Evolutionary conservation across 805 yeast genomes (phyloP).

Genomic region (Sungouiella thailandica): DNA sequence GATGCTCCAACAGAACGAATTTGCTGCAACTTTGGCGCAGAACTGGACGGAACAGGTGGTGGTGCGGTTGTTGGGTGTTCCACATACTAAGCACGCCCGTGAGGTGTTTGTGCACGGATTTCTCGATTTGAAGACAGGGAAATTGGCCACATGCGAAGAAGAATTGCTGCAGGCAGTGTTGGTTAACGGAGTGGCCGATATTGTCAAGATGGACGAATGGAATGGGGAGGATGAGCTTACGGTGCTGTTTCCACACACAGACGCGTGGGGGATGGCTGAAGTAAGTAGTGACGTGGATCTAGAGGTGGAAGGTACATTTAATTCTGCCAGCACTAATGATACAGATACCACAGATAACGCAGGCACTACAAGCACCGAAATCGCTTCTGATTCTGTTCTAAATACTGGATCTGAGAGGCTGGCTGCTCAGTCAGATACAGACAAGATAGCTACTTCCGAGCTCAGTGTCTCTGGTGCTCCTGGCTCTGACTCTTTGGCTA

Average conservation of each 20-base stretch:
- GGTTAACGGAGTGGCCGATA: conserved; percentile 51
- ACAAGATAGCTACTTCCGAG: neutral
- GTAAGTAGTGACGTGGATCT: no score
- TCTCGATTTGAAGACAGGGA: conserved; percentile 26
- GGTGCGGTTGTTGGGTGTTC: conserved; percentile 35
- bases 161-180: conserved; percentile 29
- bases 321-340: no score
- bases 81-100: conserved; percentile 49
- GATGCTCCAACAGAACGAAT: conserved; percentile 10
- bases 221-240: neutral
- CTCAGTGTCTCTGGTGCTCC: no score
- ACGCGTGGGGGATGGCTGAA: no score
- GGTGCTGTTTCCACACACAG: neutral
- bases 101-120: conserved; percentile 58
- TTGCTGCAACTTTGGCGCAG: conserved; percentile 18
- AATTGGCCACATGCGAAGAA: conserved; percentile 8
- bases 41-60: conserved; percentile 41
- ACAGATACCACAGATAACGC: no score
- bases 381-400: no score
- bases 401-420: no score
- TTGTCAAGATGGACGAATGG: conserved; percentile 2
- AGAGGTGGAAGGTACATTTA: no score
- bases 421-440: no score
- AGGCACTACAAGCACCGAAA: neutral
- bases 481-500: no score